phyloP scores from a whole-genome alignment of 768 basidiomycete species.

The Suillus hirtellus region DNA sequence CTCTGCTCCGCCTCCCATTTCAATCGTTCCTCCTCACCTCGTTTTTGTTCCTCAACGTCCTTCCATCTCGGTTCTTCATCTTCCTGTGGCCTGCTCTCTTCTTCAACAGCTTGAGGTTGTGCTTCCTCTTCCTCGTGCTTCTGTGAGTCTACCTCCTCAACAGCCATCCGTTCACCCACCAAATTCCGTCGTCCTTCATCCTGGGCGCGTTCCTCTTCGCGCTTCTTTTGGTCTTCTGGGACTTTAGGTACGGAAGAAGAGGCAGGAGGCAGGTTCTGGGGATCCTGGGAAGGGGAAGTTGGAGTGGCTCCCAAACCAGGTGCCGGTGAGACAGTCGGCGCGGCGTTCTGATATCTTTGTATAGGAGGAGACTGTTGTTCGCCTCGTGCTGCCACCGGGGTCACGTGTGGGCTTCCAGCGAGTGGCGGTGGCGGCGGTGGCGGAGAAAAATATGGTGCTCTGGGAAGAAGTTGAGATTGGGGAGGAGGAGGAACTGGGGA shows the following conservation, averaged over 20 bases:
- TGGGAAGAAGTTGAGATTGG: constrained; percentile 15
- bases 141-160: constrained; percentile 18
- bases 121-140: constrained; percentile 18
- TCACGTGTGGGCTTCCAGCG: constrained; percentile 2
- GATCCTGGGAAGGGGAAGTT: constrained; percentile 10
- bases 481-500: constrained; percentile 14
- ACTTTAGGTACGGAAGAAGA: constrained; percentile 19
- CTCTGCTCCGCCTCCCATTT: constrained; percentile 16
- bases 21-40: constrained; percentile 21
- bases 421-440: constrained; percentile 22
- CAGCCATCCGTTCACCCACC: constrained; percentile 26
- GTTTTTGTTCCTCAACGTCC: constrained; percentile 27
- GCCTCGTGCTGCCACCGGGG: neutral
- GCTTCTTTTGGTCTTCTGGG: constrained; percentile 40
- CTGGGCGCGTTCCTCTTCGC: constrained; percentile 41
- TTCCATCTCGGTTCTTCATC: constrained; percentile 15
- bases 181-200: constrained; percentile 21
- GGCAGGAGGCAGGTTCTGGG: constrained; percentile 12
- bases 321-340: constrained; percentile 1
- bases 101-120: constrained; percentile 6
- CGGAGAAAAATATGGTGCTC: constrained; percentile 8
- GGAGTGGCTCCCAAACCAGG: constrained; percentile 10
- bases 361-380: neutral
- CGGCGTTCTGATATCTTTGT: neutral
- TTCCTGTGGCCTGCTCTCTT: constrained; percentile 34